Conservation (phyloP, 164 flowering plant species). For the Vitis cinerea region DNA sequence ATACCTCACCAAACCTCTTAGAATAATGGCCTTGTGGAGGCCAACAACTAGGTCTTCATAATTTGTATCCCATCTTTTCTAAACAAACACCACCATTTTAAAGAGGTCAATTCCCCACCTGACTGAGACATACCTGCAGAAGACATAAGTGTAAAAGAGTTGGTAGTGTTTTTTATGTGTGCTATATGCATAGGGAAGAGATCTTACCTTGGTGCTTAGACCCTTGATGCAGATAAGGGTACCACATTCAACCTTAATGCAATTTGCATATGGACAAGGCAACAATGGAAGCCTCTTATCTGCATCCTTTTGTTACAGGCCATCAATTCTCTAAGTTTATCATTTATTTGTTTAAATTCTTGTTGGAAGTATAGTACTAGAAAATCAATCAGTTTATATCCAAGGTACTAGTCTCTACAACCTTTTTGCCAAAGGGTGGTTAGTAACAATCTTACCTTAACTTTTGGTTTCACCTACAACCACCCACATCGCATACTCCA, state of each 20-base stretch:
- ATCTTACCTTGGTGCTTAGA: constrained; percentile 65
- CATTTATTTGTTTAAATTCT: neutral
- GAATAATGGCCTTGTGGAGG: constrained; percentile 59
- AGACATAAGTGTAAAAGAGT: neutral
- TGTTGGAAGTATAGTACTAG: neutral
- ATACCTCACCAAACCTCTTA: constrained; percentile 48
- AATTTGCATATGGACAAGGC: constrained; percentile 48
- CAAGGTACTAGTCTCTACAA: neutral
- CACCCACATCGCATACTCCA: constrained; percentile 29
- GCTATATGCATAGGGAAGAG: neutral
- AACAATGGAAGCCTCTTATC: constrained; percentile 83
- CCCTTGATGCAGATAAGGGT: constrained; percentile 77
- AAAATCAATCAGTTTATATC: too few relatives aligned
- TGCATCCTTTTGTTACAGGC: constrained; percentile 61
- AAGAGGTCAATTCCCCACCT: constrained; percentile 74
- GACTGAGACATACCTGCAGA: constrained; percentile 65
- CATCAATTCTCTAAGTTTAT: constrained; percentile 54
- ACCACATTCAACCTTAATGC: constrained; percentile 61
- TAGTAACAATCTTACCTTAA: constrained; percentile 43
- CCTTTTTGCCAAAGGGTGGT: neutral
- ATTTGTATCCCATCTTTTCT: constrained; percentile 76
- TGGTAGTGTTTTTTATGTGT: neutral
- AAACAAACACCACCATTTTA: constrained; percentile 58
- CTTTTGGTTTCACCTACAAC: constrained; percentile 56
- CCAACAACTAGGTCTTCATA: constrained; percentile 63